Base-by-base conservation (phyloP, 2,329 filamentous ascomycete genomes). In the Sporothrix humicola region DNA sequence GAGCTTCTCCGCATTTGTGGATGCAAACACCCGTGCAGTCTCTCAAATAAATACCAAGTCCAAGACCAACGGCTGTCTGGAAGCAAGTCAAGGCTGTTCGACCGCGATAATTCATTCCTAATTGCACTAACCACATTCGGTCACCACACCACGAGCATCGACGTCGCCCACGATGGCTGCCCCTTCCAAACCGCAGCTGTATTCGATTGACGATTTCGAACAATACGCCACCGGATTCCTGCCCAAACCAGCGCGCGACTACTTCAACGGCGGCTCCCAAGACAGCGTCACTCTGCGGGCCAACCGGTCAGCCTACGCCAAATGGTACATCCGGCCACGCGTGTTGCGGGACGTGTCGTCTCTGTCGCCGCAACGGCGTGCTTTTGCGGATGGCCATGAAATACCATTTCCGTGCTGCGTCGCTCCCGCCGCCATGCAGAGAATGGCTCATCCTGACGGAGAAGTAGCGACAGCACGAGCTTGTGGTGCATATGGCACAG, bases 161-260 rank as follows among this genome's bases (percentile, higher is more conserved):
- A 26, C 17, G 5, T 9, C 56, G 3, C 61, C 42, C n/a, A 54
- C 52, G 20, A 20, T 48, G 7, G 48, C 44, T 2, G 48, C 48
- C 42, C 42, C 61, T 4, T 46, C 42, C 4, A 66, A 48, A 23
- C 61, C 61, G 12, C 61, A 66, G 42, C 61, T 66, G 13, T 66
- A 66, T 23, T 66, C 61, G 7, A 66, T 66, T n/a, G 61, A 66
- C 61, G 61, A 66, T n/a, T 66, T 66, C 48, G 61, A 66, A n/a
- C n/a, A 48, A 12, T 66, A 46, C 20, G 61, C 61, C 15, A 37
- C 42, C 15, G 61, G 50, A 26, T 66, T 48, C n/a, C n/a, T 66
- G n/a, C 61, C 61, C 9, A 66, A 66, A 15, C 1, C 61, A 23
- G 61, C 61, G 17, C 61, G 61, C 10, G 61, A 66, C 61, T 66